phyloP scores from a whole-genome alignment of 2,329 filamentous ascomycete genomes.

The Magnaporthiopsis incrustans region DNA sequence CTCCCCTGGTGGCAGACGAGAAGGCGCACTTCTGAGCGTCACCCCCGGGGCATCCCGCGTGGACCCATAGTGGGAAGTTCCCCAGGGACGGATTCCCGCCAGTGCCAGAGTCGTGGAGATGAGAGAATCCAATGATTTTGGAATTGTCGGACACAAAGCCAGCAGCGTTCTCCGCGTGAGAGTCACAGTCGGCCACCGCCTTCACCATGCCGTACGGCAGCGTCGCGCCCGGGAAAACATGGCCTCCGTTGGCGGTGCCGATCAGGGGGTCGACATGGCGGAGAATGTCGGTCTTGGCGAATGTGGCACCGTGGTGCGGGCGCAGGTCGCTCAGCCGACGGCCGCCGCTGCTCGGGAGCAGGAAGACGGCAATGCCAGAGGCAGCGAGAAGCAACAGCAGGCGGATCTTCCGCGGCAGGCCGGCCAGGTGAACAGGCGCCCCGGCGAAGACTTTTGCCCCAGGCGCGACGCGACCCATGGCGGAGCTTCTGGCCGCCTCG shows the following conservation, averaged over 20 bases:
- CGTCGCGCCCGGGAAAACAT: constrained; percentile 22
- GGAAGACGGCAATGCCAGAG: not conserved
- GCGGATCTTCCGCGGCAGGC: not conserved
- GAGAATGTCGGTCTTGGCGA: constrained; percentile 9
- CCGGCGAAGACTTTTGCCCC: not conserved
- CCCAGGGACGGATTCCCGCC: constrained; percentile 22
- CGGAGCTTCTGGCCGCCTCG: not conserved
- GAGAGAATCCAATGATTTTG: constrained; percentile 21
- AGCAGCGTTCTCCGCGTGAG: too few species aligned
- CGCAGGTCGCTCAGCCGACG: not conserved
- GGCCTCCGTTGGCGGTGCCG: constrained; percentile 20
- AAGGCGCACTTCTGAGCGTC: constrained; percentile 34
- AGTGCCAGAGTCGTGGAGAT: constrained; percentile 24
- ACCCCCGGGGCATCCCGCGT: constrained; percentile 25
- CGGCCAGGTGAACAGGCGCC: not conserved
- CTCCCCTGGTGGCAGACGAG: constrained; percentile 32
- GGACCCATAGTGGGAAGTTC: constrained; percentile 29
- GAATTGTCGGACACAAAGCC: not conserved
- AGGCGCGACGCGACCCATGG: not conserved
- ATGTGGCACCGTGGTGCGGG: not conserved
- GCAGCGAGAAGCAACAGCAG: not conserved
- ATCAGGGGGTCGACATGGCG: constrained; percentile 20
- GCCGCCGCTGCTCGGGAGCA: not conserved
- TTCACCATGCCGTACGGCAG: constrained; percentile 23
- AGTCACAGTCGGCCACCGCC: constrained; percentile 18